phyloP scores from a whole-genome alignment of 2,329 filamentous ascomycete species.

The Xylariaceae sp. region DNA sequence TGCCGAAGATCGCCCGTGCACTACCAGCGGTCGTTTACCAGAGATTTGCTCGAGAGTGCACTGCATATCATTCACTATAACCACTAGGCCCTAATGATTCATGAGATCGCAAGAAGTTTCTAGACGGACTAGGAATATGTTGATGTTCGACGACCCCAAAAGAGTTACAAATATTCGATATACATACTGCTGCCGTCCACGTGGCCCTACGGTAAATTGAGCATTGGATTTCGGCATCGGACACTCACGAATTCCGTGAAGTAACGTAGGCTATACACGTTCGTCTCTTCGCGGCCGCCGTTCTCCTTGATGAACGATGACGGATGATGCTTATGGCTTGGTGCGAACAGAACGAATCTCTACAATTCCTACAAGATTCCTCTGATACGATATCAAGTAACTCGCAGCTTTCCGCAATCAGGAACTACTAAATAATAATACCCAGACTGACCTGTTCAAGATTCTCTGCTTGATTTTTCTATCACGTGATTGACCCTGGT shows the following conservation, averaged over 20 bases:
- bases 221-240: not conserved
- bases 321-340: not conserved
- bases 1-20: not conserved
- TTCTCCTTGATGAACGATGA: not conserved
- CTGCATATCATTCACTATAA: no score
- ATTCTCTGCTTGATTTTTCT: not conserved
- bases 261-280: not conserved
- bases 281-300: not conserved
- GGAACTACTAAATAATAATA: not conserved
- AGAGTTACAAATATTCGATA: not conserved
- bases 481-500: constrained; percentile 7
- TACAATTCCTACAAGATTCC: not conserved
- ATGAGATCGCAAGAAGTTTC: not conserved
- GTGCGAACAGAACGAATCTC: not conserved
- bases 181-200: not conserved
- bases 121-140: not conserved
- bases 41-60: no score
- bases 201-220: not conserved
- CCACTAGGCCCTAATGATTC: not conserved
- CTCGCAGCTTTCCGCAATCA: not conserved
- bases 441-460: not conserved
- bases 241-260: not conserved
- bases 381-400: not conserved
- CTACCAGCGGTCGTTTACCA: not conserved
- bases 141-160: not conserved